Evolutionary conservation across 2,329 filamentous ascomycete species (phyloP).

Genomic region (Botrytis squamosa): DNA sequence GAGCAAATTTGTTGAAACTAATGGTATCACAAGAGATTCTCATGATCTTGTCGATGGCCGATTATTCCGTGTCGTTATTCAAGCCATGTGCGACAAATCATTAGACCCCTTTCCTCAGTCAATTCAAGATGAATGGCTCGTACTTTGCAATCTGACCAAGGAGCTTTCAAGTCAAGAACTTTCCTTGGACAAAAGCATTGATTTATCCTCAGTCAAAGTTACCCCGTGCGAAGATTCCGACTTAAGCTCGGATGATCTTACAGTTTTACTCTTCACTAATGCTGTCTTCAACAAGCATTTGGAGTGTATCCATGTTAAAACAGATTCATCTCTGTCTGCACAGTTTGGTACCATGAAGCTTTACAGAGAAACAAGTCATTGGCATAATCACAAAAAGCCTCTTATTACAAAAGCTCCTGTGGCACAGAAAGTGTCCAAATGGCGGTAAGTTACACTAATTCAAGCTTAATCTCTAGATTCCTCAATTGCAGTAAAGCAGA

Average conservation of each 20-base stretch:
- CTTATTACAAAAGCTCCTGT: slow-evolving; percentile 45
- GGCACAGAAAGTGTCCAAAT: slow-evolving; percentile 45
- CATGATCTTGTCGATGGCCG: slow-evolving; percentile 57
- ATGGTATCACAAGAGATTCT: slow-evolving; percentile 45
- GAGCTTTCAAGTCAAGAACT: slow-evolving; percentile 39
- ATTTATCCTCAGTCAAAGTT: slow-evolving; percentile 26
- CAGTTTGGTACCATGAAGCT: slow-evolving; percentile 38
- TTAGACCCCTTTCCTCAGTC: slow-evolving; percentile 25
- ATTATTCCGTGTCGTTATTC: slow-evolving; percentile 39
- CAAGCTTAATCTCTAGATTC: background rate
- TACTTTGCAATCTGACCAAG: slow-evolving; percentile 33
- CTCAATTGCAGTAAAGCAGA: background rate
- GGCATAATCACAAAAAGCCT: slow-evolving; percentile 59
- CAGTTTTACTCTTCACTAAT: slow-evolving; percentile 50
- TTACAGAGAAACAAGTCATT: slow-evolving; percentile 55
- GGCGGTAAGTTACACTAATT: slow-evolving; percentile 32
- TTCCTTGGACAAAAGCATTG: slow-evolving; percentile 34
- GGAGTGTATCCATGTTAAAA: slow-evolving; percentile 43
- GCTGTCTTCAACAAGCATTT: slow-evolving; percentile 48
- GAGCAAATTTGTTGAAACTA: slow-evolving; percentile 30
- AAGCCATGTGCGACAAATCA: slow-evolving; percentile 33
- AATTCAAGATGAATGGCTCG: slow-evolving; percentile 33
- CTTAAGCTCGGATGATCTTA: slow-evolving; percentile 25
- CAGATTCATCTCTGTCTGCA: slow-evolving; percentile 34
- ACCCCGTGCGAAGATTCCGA: slow-evolving; percentile 24